Evolutionary conservation across 176 grass and related monocot species (phyloP).

Genomic region (Pontederia crassipes): DNA sequence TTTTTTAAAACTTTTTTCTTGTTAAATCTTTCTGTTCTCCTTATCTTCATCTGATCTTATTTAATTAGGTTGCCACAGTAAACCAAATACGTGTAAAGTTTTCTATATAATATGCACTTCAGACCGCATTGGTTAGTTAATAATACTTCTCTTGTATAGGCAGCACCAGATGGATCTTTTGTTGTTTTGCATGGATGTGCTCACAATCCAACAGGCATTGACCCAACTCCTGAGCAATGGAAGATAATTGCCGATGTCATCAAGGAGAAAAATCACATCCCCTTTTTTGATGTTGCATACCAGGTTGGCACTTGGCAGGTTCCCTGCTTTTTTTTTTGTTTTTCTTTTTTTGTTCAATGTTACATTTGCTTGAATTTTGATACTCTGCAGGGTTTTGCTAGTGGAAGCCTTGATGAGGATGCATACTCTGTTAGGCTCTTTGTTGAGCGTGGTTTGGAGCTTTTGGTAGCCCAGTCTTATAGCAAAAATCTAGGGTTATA

Average conservation of each 20-base stretch:
- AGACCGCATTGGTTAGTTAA: background rate
- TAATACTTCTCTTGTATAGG: slow-evolving; percentile 33
- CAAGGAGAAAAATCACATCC: slow-evolving; percentile 78
- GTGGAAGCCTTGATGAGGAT: slow-evolving; percentile 95
- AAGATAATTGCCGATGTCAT: slow-evolving; percentile 76
- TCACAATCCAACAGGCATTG: slow-evolving; percentile 96
- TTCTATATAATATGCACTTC: no score
- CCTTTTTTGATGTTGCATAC: slow-evolving; percentile 99
- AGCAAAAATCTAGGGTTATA: slow-evolving; percentile 97
- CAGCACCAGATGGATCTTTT: slow-evolving; percentile 92
- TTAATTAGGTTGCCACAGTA: no score
- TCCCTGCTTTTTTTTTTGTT: slow-evolving; percentile 6
- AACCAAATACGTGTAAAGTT: no score
- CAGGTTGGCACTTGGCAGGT: slow-evolving; percentile 41
- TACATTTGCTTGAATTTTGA: slow-evolving; percentile 18
- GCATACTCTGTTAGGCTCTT: slow-evolving; percentile 83
- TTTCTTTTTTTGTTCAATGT: slow-evolving; percentile 1
- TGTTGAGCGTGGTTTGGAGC: slow-evolving; percentile 80
- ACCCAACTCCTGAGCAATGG: slow-evolving; percentile 85
- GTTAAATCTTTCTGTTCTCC: no score
- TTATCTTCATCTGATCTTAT: no score
- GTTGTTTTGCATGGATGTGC: slow-evolving; percentile 90
- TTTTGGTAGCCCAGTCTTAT: slow-evolving; percentile 91
- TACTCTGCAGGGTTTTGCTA: slow-evolving; percentile 75
- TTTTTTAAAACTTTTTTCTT: no score